Conservation (phyloP, 768 basidiomycete genomes). For the Daedalea quercina region DNA sequence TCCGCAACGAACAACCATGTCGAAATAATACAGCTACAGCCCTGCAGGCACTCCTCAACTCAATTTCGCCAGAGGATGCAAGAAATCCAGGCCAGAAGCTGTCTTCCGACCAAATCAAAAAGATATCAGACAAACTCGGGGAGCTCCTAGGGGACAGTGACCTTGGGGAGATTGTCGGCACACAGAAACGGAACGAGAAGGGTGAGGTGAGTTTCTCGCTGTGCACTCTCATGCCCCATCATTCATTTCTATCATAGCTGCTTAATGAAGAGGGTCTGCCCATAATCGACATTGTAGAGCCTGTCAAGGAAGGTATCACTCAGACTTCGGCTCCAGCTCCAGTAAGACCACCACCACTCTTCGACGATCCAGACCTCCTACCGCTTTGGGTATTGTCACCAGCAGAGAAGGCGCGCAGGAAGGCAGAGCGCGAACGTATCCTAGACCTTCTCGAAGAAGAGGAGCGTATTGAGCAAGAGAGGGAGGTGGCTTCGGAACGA, state of each 20-base stretch:
- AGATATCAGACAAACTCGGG: conserved; percentile 52
- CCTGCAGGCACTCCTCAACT: conserved; percentile 32
- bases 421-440: conserved; percentile 55
- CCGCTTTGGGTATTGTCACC: conserved; percentile 40
- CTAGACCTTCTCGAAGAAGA: conserved; percentile 69
- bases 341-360: conserved; percentile 5
- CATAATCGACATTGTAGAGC: conserved; percentile 72
- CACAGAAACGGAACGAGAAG: conserved; percentile 40
- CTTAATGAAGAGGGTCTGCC: conserved; percentile 76
- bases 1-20: not conserved
- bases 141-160: conserved; percentile 48
- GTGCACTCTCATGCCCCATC: not conserved
- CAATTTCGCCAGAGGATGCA: conserved; percentile 24
- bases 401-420: conserved; percentile 41
- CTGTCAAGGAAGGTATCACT: conserved; percentile 25
- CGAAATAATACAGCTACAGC: conserved; percentile 20
- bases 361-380: conserved; percentile 39
- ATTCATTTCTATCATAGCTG: conserved; percentile 33
- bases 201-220: conserved; percentile 51
- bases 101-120: conserved; percentile 42
- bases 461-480: conserved; percentile 41
- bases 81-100: conserved; percentile 20
- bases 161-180: conserved; percentile 17
- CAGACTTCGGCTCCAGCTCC: conserved; percentile 10
- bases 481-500: conserved; percentile 32